Base-by-base conservation (phyloP, 352 stramenopile genomes). In the Aphanomyces astaci region DNA sequence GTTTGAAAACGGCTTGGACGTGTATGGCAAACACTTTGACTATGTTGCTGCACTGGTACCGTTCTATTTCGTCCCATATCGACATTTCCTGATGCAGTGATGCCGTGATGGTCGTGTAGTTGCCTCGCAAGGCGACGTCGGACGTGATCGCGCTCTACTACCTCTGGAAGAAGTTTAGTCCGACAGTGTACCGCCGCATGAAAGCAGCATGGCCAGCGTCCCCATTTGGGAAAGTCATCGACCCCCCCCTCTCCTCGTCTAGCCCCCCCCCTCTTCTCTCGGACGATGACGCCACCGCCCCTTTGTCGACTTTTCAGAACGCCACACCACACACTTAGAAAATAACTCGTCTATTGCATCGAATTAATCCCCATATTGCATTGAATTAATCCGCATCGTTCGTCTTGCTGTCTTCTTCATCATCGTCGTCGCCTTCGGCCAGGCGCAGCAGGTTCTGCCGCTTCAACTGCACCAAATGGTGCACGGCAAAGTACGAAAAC, bases 141-240 rank as follows among this genome's bases (percentile, higher is more conserved):
- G 80, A 95, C 30, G 82, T 90, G 24, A 79, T 95, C 54, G 80
- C 84, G 36, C 86, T 95, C 62, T 95, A 93, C 71, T 95, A 95
- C 71, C 57, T 93, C 45, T 95, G 86, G 86, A 95, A 95, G 45
- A 25, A 27, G 11, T 5, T 13, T 45, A 60, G 27, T 19, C 33
- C 33, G 9, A 11, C 15, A 4, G 24, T 59, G 17, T 32, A 59
- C 51, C 13, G 25, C 25, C 19, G 30, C 4, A 59, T 59, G 51
- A 59, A 59, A 25, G 5, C 19, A 5, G 7, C 51, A 25, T 59
- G 51, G 51, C 51, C 51, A 4, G 25, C 51, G 51, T 59, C 51
- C 13, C 25, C 30, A 9, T 59, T 59, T 59, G 51, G 17, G 7
- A 43, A 43, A 43, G 15, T 43, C 36, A n/a, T n/a, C n/a, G n/a